A percentile compares a stretch with the other conserved stretches of the same genome.
These are phyloP conservation scores for Zygnema cylindricum DNA, from an alignment of 139 green algal species.

Conservation along the genomic window DNA sequence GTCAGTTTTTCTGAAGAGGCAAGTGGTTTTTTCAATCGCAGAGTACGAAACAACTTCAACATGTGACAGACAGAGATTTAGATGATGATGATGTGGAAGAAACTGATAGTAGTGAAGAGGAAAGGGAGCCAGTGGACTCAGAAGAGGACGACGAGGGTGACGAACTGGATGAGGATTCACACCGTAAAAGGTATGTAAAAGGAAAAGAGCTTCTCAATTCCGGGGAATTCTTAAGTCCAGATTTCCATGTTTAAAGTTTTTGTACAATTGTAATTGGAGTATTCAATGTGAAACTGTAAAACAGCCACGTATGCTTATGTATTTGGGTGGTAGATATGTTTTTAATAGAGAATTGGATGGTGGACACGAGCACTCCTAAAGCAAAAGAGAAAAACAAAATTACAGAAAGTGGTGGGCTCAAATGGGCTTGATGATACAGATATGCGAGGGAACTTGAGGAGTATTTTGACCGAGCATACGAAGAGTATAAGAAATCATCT, in stretches of 20 bases:
- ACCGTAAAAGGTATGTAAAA: neutral
- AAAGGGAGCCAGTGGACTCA: neutral
- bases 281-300: too few species aligned
- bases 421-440: constrained; percentile 17
- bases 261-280: too few species aligned
- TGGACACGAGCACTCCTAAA: too few species aligned
- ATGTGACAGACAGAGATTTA: constrained; percentile 11
- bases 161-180: constrained; percentile 5
- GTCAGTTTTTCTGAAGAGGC: neutral
- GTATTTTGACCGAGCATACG: constrained; percentile 86
- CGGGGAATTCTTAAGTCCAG: too few species aligned
- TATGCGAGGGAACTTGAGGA: constrained; percentile 74
- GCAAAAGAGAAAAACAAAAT: too few species aligned
- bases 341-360: too few species aligned
- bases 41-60: constrained; percentile 31
- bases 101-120: neutral
- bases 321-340: too few species aligned
- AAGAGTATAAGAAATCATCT: constrained; percentile 75
- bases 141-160: constrained; percentile 35
- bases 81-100: constrained; percentile 30
- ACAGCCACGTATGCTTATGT: too few species aligned
- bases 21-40: constrained; percentile 2
- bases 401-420: too few species aligned
- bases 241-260: too few species aligned
- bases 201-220: too few species aligned